phyloP scores from a whole-genome alignment of 2,329 filamentous ascomycete genomes.

The Metarhizium anisopliae region DNA sequence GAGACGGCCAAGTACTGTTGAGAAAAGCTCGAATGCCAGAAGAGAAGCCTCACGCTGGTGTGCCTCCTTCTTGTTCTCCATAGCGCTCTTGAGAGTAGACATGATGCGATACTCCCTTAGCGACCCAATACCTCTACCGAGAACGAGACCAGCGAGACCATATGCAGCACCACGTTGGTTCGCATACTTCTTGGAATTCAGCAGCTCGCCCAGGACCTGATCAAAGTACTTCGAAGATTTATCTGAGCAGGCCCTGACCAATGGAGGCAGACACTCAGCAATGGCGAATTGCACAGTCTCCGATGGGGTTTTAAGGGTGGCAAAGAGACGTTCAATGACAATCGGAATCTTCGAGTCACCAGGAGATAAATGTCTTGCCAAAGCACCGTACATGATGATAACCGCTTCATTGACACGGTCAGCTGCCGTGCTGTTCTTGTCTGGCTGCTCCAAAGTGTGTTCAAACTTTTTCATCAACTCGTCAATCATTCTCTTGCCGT shows the following conservation, averaged over 20 bases:
- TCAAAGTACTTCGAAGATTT: constrained; percentile 74
- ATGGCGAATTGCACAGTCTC: constrained; percentile 97
- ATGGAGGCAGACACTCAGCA: constrained; percentile 82
- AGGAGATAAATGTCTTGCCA: constrained; percentile 75
- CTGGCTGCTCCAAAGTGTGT: constrained; percentile 72
- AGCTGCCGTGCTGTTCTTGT: constrained; percentile 69
- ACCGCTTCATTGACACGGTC: constrained; percentile 95
- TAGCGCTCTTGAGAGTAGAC: constrained; percentile 66
- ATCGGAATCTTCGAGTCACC: constrained; percentile 84
- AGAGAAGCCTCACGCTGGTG: constrained; percentile 84
- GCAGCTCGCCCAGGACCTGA: constrained; percentile 70
- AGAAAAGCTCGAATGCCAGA: constrained; percentile 83
- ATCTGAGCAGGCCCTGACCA: constrained; percentile 73
- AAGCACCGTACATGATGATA: constrained; percentile 91
- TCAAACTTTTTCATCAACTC: constrained; percentile 90
- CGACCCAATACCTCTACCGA: constrained; percentile 75
- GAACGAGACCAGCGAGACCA: constrained; percentile 81
- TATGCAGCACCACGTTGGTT: constrained; percentile 88
- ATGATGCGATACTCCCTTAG: constrained; percentile 82
- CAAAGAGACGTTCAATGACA: constrained; percentile 77
- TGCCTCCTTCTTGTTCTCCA: constrained; percentile 92
- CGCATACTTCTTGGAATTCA: constrained; percentile 87
- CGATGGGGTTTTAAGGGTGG: constrained; percentile 85
- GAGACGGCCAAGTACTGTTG: constrained; percentile 72
- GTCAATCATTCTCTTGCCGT: constrained; percentile 77